Conservation (phyloP, 1,284 basidiomycete species). For the Cryptococcus neoformans region DNA sequence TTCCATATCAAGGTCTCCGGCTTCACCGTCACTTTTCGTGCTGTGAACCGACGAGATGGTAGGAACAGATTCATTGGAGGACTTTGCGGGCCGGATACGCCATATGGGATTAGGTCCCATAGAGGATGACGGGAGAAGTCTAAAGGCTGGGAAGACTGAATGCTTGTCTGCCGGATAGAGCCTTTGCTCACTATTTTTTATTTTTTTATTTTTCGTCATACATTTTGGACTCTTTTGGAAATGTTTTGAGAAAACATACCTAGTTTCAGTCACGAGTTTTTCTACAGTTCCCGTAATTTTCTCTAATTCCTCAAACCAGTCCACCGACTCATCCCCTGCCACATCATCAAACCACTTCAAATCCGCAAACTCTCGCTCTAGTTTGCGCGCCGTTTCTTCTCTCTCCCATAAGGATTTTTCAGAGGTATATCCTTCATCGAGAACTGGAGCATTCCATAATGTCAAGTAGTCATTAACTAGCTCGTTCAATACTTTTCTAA, state of each 20-base stretch:
- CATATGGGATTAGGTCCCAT: constrained; percentile 8
- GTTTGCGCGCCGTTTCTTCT: not conserved
- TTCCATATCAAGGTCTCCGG: not conserved
- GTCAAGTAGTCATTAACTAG: constrained; percentile 28
- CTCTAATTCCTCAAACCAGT: constrained; percentile 39
- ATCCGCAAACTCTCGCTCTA: constrained; percentile 20
- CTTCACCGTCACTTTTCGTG: not conserved
- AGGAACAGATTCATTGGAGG: constrained; percentile 14
- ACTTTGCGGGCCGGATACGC: constrained; percentile 16
- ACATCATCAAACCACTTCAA: constrained; percentile 37
- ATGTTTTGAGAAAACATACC: not conserved
- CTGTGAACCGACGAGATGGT: not conserved
- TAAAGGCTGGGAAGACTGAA: constrained; percentile 20
- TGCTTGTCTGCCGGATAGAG: constrained; percentile 1
- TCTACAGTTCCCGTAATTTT: constrained; percentile 12
- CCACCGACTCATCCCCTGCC: constrained; percentile 13
- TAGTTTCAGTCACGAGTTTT: not conserved
- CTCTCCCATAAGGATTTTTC: constrained; percentile 1
- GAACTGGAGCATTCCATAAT: constrained; percentile 21
- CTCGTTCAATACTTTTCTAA: constrained; percentile 17
- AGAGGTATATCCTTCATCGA: not conserved
- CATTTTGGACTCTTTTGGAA: not conserved
- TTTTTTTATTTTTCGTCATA: not conserved
- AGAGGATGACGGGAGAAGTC: constrained; percentile 7
- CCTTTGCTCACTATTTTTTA: not conserved